phyloP scores from a whole-genome alignment of 768 basidiomycete genomes.

The Suillus sp. region DNA sequence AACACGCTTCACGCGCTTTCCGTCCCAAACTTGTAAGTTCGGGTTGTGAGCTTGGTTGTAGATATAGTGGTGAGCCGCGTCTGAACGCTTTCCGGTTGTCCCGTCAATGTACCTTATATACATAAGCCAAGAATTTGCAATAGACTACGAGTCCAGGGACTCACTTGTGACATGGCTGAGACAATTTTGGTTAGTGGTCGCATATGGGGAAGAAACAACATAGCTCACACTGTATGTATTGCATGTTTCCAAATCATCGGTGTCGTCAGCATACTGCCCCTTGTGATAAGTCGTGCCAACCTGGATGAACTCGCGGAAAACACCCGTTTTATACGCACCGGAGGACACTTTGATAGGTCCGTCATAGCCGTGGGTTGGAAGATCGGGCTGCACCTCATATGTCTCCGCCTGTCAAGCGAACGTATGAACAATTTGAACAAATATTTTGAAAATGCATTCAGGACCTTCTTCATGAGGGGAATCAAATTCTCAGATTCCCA shows the following conservation, averaged over 20 bases:
- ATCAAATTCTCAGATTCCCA: slow-evolving; percentile 32
- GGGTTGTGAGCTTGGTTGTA: slow-evolving; percentile 48
- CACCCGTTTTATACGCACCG: slow-evolving; percentile 37
- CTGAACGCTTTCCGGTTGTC: slow-evolving; percentile 56
- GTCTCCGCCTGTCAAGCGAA: slow-evolving; percentile 21
- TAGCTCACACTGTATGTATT: slow-evolving; percentile 51
- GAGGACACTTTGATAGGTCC: slow-evolving; percentile 29
- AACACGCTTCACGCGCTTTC: slow-evolving; percentile 49
- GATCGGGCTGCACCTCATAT: slow-evolving; percentile 21
- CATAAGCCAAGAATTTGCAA: neutral
- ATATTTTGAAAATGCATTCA: neutral
- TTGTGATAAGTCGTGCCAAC: slow-evolving; percentile 50
- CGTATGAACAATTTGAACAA: neutral
- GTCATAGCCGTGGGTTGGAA: slow-evolving; percentile 25
- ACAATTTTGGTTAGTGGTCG: neutral
- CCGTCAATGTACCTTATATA: slow-evolving; percentile 52
- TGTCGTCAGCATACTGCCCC: slow-evolving; percentile 46
- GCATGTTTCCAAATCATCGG: slow-evolving; percentile 45
- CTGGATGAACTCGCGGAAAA: slow-evolving; percentile 49
- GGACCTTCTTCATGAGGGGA: slow-evolving; percentile 29
- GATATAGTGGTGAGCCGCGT: slow-evolving; percentile 53
- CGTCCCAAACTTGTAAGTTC: slow-evolving; percentile 44
- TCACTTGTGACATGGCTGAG: slow-evolving; percentile 58
- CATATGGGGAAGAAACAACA: neutral
- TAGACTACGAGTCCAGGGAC: slow-evolving; percentile 8